These are phyloP conservation scores for Rhodotorula sp. DNA, from an alignment of 1,284 basidiomycete species.

Conservation along the genomic window DNA sequence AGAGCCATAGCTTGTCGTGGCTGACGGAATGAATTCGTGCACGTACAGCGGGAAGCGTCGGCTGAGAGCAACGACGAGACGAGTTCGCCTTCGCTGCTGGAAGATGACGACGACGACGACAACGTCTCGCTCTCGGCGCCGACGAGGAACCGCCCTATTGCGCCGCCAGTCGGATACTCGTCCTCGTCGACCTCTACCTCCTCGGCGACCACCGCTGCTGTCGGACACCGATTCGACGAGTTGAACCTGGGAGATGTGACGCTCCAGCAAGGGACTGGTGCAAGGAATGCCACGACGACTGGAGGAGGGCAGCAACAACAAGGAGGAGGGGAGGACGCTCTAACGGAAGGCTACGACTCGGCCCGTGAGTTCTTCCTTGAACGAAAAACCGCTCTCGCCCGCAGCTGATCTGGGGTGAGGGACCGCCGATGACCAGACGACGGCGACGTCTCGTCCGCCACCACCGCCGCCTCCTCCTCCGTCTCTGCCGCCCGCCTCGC, in stretches of 20 bases:
- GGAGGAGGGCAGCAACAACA: too few species aligned
- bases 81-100: slow-evolving; percentile 10
- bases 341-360: slow-evolving; percentile 10
- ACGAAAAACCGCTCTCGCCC: neutral
- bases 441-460: slow-evolving; percentile 42
- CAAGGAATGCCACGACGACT: neutral
- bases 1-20: too few species aligned
- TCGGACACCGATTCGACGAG: neutral
- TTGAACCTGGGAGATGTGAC: neutral
- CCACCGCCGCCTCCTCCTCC: slow-evolving; percentile 9
- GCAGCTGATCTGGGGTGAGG: too few species aligned
- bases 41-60: slow-evolving; percentile 35
- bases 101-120: slow-evolving; percentile 8
- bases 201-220: neutral
- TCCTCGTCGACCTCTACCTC: neutral
- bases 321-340: neutral
- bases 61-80: slow-evolving; percentile 41
- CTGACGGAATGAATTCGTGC: neutral
- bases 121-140: slow-evolving; percentile 2
- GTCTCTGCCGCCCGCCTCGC: slow-evolving; percentile 9
- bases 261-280: neutral
- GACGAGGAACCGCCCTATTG: neutral
- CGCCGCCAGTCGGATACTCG: neutral
- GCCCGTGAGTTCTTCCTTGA: slow-evolving; percentile 25
- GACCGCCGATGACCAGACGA: slow-evolving; percentile 29